Conservation (phyloP, 805 yeast species). For the Barnettozyma botsteinii region DNA sequence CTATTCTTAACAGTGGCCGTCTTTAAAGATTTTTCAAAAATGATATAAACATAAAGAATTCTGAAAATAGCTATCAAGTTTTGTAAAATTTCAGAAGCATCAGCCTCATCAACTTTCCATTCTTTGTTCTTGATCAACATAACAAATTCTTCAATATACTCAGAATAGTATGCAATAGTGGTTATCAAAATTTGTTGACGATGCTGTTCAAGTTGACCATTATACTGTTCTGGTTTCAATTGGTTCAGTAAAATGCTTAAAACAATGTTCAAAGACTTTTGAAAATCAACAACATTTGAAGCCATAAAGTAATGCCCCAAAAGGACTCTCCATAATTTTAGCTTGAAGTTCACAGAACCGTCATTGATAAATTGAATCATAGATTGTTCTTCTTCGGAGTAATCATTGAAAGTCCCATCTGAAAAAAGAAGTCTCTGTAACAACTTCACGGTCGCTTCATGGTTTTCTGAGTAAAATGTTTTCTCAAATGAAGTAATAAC, state of each 20-base stretch:
- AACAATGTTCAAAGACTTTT: slow-evolving; percentile 46
- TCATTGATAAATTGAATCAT: slow-evolving; percentile 54
- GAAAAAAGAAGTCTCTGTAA: slow-evolving; percentile 41
- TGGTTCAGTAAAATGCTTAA: slow-evolving; percentile 40
- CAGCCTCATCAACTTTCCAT: slow-evolving; percentile 30
- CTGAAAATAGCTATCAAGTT: slow-evolving; percentile 31
- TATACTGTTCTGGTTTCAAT: slow-evolving; percentile 25
- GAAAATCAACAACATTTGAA: slow-evolving; percentile 30
- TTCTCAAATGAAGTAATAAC: slow-evolving; percentile 62
- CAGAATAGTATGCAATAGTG: slow-evolving; percentile 49
- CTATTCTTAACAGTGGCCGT: slow-evolving; percentile 4
- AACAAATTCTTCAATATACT: slow-evolving; percentile 37
- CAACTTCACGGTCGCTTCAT: slow-evolving; percentile 27
- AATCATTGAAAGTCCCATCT: slow-evolving; percentile 14
- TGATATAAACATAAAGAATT: slow-evolving; percentile 42
- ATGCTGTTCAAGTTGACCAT: slow-evolving; percentile 23
- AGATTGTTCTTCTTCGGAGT: slow-evolving; percentile 38
- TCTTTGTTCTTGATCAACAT: slow-evolving; percentile 21
- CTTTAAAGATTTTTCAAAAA: slow-evolving; percentile 9
- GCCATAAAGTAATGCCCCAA: slow-evolving; percentile 45
- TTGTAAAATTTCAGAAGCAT: slow-evolving; percentile 11
- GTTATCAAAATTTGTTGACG: slow-evolving; percentile 41
- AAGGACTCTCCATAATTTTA: slow-evolving; percentile 72
- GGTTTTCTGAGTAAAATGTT: slow-evolving; percentile 16
- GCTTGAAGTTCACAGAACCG: slow-evolving; percentile 59